These are phyloP conservation scores for Tephrocybe sp. DNA, from an alignment of 768 basidiomycete genomes.

Conservation along the genomic window DNA sequence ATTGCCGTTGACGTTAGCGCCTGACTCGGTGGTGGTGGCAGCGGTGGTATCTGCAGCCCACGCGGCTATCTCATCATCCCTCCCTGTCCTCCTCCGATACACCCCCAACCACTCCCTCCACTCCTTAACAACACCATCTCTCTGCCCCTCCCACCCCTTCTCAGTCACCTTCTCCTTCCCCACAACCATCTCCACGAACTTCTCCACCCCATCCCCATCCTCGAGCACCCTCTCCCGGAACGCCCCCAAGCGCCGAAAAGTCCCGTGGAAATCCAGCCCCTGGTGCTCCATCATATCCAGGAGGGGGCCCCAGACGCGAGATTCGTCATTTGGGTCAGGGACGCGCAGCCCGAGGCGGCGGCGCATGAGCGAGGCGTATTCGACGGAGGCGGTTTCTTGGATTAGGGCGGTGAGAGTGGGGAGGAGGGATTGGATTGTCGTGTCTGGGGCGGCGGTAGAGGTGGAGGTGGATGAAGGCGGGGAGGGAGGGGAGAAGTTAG, in stretches of 20 bases:
- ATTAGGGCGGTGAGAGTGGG: background rate
- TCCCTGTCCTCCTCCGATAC: slow-evolving; percentile 58
- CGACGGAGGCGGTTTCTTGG: slow-evolving; percentile 38
- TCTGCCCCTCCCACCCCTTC: slow-evolving; percentile 28
- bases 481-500: slow-evolving; percentile 40
- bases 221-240: slow-evolving; percentile 41
- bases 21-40: too few species aligned
- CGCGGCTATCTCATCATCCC: slow-evolving; percentile 47
- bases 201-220: slow-evolving; percentile 1
- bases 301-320: slow-evolving; percentile 58
- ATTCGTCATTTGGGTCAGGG: slow-evolving; percentile 56
- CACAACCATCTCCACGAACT: slow-evolving; percentile 40
- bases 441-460: background rate
- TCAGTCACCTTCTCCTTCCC: slow-evolving; percentile 44
- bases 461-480: background rate
- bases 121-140: slow-evolving; percentile 43
- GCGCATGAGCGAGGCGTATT: slow-evolving; percentile 70
- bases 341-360: slow-evolving; percentile 77
- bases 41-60: slow-evolving; percentile 7
- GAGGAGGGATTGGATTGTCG: background rate
- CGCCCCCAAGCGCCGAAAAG: slow-evolving; percentile 68
- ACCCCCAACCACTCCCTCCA: slow-evolving; percentile 63
- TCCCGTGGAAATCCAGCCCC: slow-evolving; percentile 83
- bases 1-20: too few species aligned
- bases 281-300: slow-evolving; percentile 73